Percentiles rank a stretch among this genome's conserved stretches.
phyloP scores from a whole-genome alignment of 345 rosid species.

The Bruguiera gymnorhiza region DNA sequence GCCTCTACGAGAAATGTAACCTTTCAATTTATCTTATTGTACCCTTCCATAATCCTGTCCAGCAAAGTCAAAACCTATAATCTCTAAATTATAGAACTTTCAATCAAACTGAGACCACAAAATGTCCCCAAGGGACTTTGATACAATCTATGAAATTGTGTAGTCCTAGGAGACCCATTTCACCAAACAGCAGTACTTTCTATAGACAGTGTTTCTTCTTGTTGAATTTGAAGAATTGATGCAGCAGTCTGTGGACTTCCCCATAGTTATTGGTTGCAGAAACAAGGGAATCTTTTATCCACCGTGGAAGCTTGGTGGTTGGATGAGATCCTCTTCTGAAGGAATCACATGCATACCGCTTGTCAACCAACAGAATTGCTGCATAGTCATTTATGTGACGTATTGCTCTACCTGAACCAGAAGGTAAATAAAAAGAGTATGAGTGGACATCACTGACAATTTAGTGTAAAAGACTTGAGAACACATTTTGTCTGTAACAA shows the following conservation, averaged over 20 bases:
- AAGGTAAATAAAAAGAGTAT: neutral
- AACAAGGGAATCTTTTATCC: slow-evolving; percentile 70
- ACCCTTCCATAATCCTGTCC: too few relatives aligned
- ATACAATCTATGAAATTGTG: too few relatives aligned
- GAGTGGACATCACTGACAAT: neutral
- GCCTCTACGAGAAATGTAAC: too few relatives aligned
- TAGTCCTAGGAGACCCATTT: neutral
- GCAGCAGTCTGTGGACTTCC: slow-evolving; percentile 73
- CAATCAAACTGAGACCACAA: too few relatives aligned
- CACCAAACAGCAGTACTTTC: neutral
- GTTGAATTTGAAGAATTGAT: slow-evolving; percentile 73
- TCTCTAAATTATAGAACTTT: too few relatives aligned
- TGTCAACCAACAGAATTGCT: slow-evolving; percentile 81
- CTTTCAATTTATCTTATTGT: too few relatives aligned
- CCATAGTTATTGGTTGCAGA: slow-evolving; percentile 68
- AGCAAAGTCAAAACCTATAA: too few relatives aligned
- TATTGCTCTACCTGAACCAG: slow-evolving; percentile 68
- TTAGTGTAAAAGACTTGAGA: neutral
- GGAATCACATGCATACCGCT: slow-evolving; percentile 58
- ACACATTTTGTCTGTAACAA: neutral
- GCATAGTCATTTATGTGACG: slow-evolving; percentile 80
- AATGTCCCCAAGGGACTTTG: too few relatives aligned
- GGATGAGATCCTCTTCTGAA: slow-evolving; percentile 51
- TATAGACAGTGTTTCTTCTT: slow-evolving; percentile 23
- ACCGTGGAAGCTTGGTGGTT: slow-evolving; percentile 68